Evolutionary conservation across 768 basidiomycete species (phyloP).

Genomic region (Suillus variegatus): DNA sequence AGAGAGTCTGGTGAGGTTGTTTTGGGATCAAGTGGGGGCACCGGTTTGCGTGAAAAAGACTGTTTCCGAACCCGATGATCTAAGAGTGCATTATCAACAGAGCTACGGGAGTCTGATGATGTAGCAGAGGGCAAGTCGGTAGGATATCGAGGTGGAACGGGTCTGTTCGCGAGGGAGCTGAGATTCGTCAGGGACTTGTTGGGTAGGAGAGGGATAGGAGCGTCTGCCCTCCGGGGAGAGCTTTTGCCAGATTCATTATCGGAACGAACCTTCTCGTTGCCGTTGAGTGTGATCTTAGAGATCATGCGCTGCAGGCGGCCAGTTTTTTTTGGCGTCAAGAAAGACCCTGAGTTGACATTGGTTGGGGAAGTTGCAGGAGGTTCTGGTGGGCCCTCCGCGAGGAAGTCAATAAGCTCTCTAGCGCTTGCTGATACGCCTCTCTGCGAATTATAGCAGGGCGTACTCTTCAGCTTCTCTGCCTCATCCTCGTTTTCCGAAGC

Average conservation of each 20-base stretch:
- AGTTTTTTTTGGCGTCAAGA: slow-evolving; percentile 45
- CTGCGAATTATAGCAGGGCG: slow-evolving; percentile 39
- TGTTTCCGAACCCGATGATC: slow-evolving; percentile 29
- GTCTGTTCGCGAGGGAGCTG: slow-evolving; percentile 55
- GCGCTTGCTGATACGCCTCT: slow-evolving; percentile 45
- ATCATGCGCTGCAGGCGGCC: slow-evolving; percentile 82
- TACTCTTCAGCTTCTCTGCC: slow-evolving; percentile 33
- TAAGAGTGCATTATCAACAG: slow-evolving; percentile 17
- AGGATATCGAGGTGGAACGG: slow-evolving; percentile 61
- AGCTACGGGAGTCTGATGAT: slow-evolving; percentile 35
- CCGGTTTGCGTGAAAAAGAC: slow-evolving; percentile 24
- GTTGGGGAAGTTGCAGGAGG: slow-evolving; percentile 23
- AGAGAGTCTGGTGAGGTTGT: slow-evolving; percentile 7
- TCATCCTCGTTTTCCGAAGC: slow-evolving; percentile 63
- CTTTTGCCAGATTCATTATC: slow-evolving; percentile 25
- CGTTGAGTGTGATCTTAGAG: slow-evolving; percentile 64
- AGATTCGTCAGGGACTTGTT: slow-evolving; percentile 41
- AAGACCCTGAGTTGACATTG: slow-evolving; percentile 45
- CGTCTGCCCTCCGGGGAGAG: slow-evolving; percentile 33
- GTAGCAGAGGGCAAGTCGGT: slow-evolving; percentile 47
- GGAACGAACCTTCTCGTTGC: slow-evolving; percentile 14
- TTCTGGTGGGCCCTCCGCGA: slow-evolving; percentile 58
- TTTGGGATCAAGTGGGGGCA: slow-evolving; percentile 20
- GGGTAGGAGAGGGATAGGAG: slow-evolving; percentile 10
- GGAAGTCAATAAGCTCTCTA: slow-evolving; percentile 56